A percentile compares a stretch with the other conserved stretches of the same genome.
Conservation (phyloP, 108 stramenopile species). For the Aurantiochytrium sp. region DNA sequence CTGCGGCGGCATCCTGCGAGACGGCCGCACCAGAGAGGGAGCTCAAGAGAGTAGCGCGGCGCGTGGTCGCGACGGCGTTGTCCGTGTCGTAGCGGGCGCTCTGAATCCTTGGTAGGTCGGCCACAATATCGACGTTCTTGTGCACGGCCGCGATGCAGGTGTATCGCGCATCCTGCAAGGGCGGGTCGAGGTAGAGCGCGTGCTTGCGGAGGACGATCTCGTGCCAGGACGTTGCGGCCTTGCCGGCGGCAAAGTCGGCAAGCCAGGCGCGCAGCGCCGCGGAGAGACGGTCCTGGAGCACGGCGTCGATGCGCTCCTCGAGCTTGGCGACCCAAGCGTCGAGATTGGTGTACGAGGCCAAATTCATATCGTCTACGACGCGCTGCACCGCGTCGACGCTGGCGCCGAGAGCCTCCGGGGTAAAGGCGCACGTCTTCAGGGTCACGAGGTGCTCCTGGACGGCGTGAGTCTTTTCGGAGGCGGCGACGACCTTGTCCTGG, state of each 20-base stretch:
- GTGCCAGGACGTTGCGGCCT: neutral
- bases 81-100: slow-evolving; percentile 7
- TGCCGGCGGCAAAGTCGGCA: neutral
- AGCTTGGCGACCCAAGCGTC: slow-evolving; percentile 38
- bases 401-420: neutral
- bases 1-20: neutral
- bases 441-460: slow-evolving; percentile 36
- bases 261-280: neutral
- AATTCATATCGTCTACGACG: slow-evolving; percentile 48
- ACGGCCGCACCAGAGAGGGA: neutral
- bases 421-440: slow-evolving; percentile 45
- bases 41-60: neutral
- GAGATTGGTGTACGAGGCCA: slow-evolving; percentile 51
- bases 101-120: neutral
- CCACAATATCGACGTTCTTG: neutral
- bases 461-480: slow-evolving; percentile 59
- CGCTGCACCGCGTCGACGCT: slow-evolving; percentile 31
- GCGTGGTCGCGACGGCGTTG: neutral
- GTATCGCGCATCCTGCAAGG: neutral
- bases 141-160: neutral
- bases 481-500: slow-evolving; percentile 83
- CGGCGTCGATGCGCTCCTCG: slow-evolving; percentile 6
- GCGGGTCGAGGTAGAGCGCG: slow-evolving; percentile 15
- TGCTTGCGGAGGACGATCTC: slow-evolving; percentile 20
- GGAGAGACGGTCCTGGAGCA: slow-evolving; percentile 10